A percentile compares a stretch with the other conserved stretches of the same genome.
These are phyloP conservation scores for Cornus controversa DNA, from an alignment of 148 eudicot genomes.

Conservation along the genomic window DNA sequence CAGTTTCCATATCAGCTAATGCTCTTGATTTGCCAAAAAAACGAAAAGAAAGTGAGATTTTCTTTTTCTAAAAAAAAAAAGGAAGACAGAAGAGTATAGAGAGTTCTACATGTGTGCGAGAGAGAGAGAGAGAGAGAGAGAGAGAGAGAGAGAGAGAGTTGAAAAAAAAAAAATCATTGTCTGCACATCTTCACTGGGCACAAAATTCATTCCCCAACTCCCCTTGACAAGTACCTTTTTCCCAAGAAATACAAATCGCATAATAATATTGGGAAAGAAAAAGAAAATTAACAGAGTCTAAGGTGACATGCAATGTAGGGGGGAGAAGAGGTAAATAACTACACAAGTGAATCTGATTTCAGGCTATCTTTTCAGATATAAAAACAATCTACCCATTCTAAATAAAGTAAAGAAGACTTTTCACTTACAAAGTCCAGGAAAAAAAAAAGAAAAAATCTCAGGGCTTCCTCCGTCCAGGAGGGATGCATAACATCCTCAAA, in stretches of 20 bases:
- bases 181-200: neutral
- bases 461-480: conserved; percentile 12
- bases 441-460: conserved; percentile 12
- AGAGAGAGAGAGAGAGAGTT: neutral
- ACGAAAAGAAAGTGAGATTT: no score
- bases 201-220: conserved; percentile 4
- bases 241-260: neutral
- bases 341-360: neutral
- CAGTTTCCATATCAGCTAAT: no score
- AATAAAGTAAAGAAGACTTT: neutral
- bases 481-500: conserved; percentile 10
- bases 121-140: neutral
- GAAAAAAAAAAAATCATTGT: neutral
- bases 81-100: no score
- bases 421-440: conserved; percentile 14
- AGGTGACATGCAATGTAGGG: neutral
- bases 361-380: no score
- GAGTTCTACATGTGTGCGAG: no score
- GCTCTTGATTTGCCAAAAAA: no score
- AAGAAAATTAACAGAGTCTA: neutral
- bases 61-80: no score
- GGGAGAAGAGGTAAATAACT: conserved; percentile 3
- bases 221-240: no score
- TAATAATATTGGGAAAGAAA: neutral
- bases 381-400: conserved; percentile 15